Conservation (phyloP, 1,284 basidiomycete genomes). For the Porodaedalea pini region DNA sequence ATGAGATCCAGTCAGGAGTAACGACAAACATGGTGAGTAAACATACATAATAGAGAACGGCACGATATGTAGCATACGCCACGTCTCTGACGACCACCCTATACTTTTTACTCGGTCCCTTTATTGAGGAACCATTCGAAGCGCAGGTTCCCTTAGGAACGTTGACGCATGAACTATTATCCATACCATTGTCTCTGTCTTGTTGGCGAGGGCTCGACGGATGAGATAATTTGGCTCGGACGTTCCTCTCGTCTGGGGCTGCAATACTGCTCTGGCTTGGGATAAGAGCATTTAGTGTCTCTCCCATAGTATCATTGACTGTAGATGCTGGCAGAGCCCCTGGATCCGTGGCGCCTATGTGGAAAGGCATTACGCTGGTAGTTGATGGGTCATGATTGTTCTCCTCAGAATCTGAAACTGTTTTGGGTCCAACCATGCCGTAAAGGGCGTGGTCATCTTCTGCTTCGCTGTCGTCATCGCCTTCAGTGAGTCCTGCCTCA, state of each 20-base stretch:
- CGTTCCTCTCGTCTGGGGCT: slow-evolving; percentile 26
- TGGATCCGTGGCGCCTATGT: neutral
- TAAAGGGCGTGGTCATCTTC: slow-evolving; percentile 29
- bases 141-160: slow-evolving; percentile 27
- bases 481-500: slow-evolving; percentile 30
- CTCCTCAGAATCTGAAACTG: neutral
- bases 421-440: neutral
- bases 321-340: neutral
- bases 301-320: slow-evolving; percentile 5
- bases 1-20: slow-evolving; percentile 12
- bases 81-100: slow-evolving; percentile 72
- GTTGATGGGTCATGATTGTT: neutral
- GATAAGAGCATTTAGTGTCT: neutral
- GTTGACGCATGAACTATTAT: slow-evolving; percentile 10
- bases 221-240: slow-evolving; percentile 35
- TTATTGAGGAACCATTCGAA: neutral
- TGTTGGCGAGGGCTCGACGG: slow-evolving; percentile 31
- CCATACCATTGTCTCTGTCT: slow-evolving; percentile 8
- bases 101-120: slow-evolving; percentile 44
- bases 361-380: neutral
- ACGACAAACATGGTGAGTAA: neutral
- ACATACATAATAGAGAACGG: slow-evolving; percentile 78
- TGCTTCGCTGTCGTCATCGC: slow-evolving; percentile 26
- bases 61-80: slow-evolving; percentile 79
- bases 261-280: neutral